Conservation (phyloP, 169 alveolate genomes). For the Perkinsus chesapeaki region DNA sequence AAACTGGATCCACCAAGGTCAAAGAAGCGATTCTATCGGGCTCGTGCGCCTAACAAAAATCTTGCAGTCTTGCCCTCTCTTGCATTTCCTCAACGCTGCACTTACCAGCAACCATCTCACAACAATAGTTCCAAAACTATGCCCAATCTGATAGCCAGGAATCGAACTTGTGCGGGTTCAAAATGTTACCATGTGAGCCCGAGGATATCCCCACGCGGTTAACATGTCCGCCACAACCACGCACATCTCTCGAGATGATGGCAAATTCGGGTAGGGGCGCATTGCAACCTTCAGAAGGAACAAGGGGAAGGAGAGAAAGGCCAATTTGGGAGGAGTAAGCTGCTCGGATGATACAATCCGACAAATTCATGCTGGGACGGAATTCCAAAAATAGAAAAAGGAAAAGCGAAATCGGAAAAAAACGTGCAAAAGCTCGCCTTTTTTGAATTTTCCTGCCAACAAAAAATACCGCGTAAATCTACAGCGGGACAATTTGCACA, state of each 20-base stretch:
- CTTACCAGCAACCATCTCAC: neutral
- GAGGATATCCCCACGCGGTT: neutral
- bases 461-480: too few species aligned
- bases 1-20: neutral
- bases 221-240: slow-evolving; percentile 3
- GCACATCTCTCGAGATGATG: neutral
- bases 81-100: neutral
- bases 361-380: too few species aligned
- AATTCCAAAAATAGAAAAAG: neutral
- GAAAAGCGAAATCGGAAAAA: neutral
- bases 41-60: neutral
- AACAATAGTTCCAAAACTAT: neutral
- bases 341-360: too few species aligned
- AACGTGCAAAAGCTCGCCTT: too few species aligned
- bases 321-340: too few species aligned
- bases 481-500: too few species aligned
- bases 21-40: neutral
- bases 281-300: neutral
- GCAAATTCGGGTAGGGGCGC: neutral
- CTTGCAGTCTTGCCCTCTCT: neutral
- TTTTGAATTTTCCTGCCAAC: neutral
- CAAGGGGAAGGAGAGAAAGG: too few species aligned
- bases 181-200: neutral
- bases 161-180: neutral
- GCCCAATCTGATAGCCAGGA: neutral